Evolutionary conservation across 305 asterid genomes (phyloP), one percentile per base, ranked within the genome.

Genomic region (Fraxinus nigra): DNA sequence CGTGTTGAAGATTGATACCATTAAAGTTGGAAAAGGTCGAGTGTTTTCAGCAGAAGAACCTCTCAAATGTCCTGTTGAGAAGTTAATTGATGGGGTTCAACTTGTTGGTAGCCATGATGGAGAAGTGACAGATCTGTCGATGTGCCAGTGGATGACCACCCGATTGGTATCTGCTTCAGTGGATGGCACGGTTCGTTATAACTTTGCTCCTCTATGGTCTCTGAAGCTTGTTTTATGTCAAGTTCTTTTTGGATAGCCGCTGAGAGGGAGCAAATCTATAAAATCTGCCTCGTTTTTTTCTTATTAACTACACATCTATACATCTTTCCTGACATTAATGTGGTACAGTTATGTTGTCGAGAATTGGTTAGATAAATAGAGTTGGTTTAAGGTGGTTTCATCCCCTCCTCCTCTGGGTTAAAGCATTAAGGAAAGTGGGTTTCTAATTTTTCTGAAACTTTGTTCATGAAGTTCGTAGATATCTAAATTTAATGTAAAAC

Each of bases 71-170:
- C 85, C 97, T 24, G 86, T 90, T 78, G 94, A 89, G 63, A 93
- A 90, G 89, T 88, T 95, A 89, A 85, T 93, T 79, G 93, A 95
- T 59, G 98, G 98, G 7, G 79, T 95, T 81, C 97, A 95, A 82
- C 92, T 93, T 83, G 92, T 95, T 85, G 98, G 98, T 54, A 90
- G 86, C 87, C 98, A 95, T 73, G 98, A 95, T 84, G 95, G 95
- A 83, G 98, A 93, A 87, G 95, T 95, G 80, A 93, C 98, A 26
- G 98, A 95, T 85, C 85, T 95, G 80, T 93, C 98, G 43, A 95
- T 95, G 98, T 95, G 98, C 89, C 98, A 95, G 84, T 95, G 98
- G 98, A 93, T 95, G 98, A 95, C 97, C 65, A 91, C 98, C 13
- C 95, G 98, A 78, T 86, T 95, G 89, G 98, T 93, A 48, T 93